Conservation (phyloP, 2,329 filamentous ascomycete species). For the Neofusicoccum umdonicola region DNA sequence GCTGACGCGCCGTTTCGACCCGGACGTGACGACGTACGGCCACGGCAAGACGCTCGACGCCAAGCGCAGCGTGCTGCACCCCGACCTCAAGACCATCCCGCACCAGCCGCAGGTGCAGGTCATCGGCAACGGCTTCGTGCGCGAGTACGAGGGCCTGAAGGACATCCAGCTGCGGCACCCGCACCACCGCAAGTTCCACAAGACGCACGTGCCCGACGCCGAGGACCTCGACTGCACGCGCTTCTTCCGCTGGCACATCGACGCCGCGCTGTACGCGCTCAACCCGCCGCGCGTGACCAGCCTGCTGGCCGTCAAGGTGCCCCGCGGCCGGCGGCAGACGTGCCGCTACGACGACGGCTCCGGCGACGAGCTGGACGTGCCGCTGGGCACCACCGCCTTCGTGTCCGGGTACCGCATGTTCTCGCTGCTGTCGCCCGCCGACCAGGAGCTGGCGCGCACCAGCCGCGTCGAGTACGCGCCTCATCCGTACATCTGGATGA, state of each 20-base stretch:
- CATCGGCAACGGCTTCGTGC: conserved; percentile 71
- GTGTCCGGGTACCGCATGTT: conserved; percentile 70
- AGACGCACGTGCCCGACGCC: conserved; percentile 59
- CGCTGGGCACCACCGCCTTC: conserved; percentile 75
- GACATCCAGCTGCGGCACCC: conserved; percentile 70
- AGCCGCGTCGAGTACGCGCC: conserved; percentile 72
- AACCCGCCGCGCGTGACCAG: conserved; percentile 73
- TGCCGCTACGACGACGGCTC: conserved; percentile 72
- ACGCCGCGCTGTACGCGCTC: conserved; percentile 72
- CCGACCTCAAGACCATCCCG: conserved; percentile 76
- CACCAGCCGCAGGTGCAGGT: conserved; percentile 79
- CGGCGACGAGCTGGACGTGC: conserved; percentile 63
- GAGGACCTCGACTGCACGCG: conserved; percentile 58
- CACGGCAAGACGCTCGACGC: conserved; percentile 73
- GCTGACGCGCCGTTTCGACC: conserved; percentile 72
- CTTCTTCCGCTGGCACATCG: conserved; percentile 79
- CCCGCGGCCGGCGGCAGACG: conserved; percentile 62
- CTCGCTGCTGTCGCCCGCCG: conserved; percentile 61
- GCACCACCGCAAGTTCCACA: conserved; percentile 75
- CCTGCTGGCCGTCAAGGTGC: conserved; percentile 71
- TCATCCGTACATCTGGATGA: conserved; percentile 84
- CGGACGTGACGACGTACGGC: conserved; percentile 63
- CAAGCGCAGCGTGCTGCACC: conserved; percentile 66
- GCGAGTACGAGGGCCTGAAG: conserved; percentile 67
- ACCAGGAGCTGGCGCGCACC: conserved; percentile 65